phyloP scores from a whole-genome alignment of 2,329 filamentous ascomycete species.

The Trichophyton simii region DNA sequence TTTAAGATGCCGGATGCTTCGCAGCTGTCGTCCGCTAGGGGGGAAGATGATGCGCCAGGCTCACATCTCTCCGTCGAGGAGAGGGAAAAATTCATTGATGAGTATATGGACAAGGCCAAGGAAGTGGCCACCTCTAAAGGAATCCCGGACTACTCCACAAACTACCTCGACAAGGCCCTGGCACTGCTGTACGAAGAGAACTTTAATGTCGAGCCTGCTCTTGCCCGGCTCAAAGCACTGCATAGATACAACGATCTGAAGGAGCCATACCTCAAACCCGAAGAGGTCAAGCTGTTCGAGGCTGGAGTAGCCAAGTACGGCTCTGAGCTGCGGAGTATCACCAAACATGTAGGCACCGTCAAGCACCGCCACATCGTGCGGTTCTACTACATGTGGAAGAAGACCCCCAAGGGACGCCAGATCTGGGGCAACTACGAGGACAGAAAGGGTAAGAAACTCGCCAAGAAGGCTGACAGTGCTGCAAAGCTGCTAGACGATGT shows the following conservation, averaged over 20 bases:
- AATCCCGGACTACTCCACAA: conserved; percentile 66
- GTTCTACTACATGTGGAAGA: conserved; percentile 98
- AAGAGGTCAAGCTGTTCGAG: conserved; percentile 82
- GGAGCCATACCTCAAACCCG: conserved; percentile 65
- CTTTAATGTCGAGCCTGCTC: conserved; percentile 58
- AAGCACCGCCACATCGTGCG: conserved; percentile 70
- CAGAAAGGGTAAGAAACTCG: conserved; percentile 80
- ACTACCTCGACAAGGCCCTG: conserved; percentile 74
- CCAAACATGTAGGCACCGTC: conserved; percentile 67
- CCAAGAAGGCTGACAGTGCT: conserved; percentile 48
- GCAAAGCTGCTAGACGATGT: conserved; percentile 82
- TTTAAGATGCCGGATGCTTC: conserved; percentile 60
- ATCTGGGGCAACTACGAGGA: conserved; percentile 84
- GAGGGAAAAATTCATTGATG: conserved; percentile 52
- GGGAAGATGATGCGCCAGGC: conserved; percentile 29
- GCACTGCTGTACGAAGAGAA: conserved; percentile 58
- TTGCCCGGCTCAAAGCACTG: conserved; percentile 55
- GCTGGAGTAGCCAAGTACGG: conserved; percentile 82
- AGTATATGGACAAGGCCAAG: conserved; percentile 62
- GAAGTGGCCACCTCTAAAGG: conserved; percentile 52
- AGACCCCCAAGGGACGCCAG: conserved; percentile 68
- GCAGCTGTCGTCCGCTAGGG: conserved; percentile 34
- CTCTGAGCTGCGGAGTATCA: conserved; percentile 74
- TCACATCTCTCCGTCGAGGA: conserved; percentile 25
- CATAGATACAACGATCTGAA: conserved; percentile 62